Evolutionary conservation across 1,284 basidiomycete genomes (phyloP).

Genomic region (Sanghuangporus weigelae): DNA sequence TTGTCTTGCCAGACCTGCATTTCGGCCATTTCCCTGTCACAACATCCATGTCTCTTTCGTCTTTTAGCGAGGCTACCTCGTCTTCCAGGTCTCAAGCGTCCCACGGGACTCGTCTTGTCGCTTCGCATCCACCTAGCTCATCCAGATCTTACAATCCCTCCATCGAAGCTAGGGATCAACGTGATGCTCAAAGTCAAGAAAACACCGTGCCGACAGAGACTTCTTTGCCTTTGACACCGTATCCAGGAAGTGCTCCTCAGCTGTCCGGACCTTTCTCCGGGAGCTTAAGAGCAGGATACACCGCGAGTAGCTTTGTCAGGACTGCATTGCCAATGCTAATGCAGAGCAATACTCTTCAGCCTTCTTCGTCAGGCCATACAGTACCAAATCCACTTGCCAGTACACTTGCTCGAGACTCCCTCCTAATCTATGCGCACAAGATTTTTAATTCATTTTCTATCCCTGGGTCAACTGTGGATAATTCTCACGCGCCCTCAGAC

Average conservation of each 20-base stretch:
- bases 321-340: conserved; percentile 5
- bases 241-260: neutral
- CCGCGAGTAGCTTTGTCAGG: neutral
- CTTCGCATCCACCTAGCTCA: neutral
- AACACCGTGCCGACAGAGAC: neutral
- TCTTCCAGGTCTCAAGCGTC: neutral
- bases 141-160: neutral
- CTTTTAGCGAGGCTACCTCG: neutral
- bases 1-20: neutral
- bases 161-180: neutral
- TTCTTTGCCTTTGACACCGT: neutral
- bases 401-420: conserved; percentile 22
- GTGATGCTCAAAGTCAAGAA: neutral
- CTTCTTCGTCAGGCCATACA: neutral
- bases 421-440: conserved; percentile 25
- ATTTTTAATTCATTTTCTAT: conserved; percentile 20
- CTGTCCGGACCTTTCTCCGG: neutral
- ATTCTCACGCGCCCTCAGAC: neutral
- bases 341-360: neutral
- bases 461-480: neutral
- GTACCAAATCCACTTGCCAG: conserved; percentile 21
- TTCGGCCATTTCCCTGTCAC: neutral
- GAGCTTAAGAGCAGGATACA: neutral
- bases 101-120: neutral
- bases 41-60: neutral